These are phyloP conservation scores for Pestalotiopsis sp. DNA, from an alignment of 2,329 filamentous ascomycete species.

Conservation along the genomic window DNA sequence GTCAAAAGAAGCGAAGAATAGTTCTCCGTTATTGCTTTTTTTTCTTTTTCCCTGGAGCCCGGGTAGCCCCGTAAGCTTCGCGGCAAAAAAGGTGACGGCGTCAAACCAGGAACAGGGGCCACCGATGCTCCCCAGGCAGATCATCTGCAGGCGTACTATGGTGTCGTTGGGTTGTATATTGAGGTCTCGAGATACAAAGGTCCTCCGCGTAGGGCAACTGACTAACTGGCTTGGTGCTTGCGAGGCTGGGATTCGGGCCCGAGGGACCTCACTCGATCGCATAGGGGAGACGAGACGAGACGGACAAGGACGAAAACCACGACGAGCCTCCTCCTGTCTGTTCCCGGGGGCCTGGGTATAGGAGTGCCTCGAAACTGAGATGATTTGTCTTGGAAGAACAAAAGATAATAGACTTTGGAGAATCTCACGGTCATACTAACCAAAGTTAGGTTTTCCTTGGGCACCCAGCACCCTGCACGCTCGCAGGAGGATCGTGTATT, in stretches of 20 bases:
- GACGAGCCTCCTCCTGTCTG: background rate
- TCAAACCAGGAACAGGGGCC: constrained; percentile 6
- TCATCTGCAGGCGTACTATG: constrained; percentile 1
- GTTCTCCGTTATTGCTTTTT: constrained; percentile 16
- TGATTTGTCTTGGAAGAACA: constrained; percentile 1
- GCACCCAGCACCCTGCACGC: background rate
- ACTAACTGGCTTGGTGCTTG: background rate
- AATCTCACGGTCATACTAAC: background rate
- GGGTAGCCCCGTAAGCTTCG: constrained; percentile 16
- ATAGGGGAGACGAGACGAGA: background rate
- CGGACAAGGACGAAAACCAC: background rate
- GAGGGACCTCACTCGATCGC: background rate
- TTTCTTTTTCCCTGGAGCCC: constrained; percentile 12
- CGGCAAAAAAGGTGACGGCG: constrained; percentile 11
- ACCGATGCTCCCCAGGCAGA: background rate
- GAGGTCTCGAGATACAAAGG: background rate
- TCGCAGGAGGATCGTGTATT: constrained; percentile 16
- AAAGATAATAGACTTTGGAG: background rate
- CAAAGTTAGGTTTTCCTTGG: background rate
- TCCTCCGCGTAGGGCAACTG: background rate
- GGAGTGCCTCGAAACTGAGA: background rate
- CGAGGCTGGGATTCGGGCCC: background rate
- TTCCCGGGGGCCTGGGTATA: background rate
- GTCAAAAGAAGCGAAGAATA: constrained; percentile 12
- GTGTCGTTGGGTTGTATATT: background rate